Base-by-base conservation (phyloP, 768 basidiomycete genomes). In the Podaxis sp. region DNA sequence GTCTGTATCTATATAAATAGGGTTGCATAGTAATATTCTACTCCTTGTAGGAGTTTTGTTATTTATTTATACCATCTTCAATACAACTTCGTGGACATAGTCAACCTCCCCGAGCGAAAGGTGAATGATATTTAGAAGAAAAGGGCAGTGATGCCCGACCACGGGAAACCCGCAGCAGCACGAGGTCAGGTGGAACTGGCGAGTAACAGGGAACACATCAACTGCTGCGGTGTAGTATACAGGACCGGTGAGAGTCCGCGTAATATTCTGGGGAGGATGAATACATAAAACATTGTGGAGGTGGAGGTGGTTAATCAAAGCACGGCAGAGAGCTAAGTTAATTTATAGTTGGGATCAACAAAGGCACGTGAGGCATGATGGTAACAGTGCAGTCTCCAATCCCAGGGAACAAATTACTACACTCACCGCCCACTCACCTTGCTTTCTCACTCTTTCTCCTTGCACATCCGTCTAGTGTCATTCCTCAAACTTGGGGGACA, bases 401-500 rank as follows among this genome's bases (percentile, higher is more conserved):
- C 13, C 41, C 41, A n/a, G 4, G 15, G n/a, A 20, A 13, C 41
- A 44, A 20, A 17, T 20, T 20, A 15, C 41, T 3, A 44, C 41
- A 44, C 41, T 17, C 15, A 44, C 41, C 41, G 5, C n/a, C 22
- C 13, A 17, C 49, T 28, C 26, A 24, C 4, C 49, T 50, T 50
- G 20, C 12, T 28, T 17, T 28, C 26, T 28, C 49, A 28, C 56
- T 52, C 52, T 33, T 56, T 33, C 53, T 36, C 11, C 17, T 30
- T 28, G 8, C 44, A 8, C 44, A 28, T 50, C 55, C 40, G 2
- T 38, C 20, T 50, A 55, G 37, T 56, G 13, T 58, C 51, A 46
- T 60, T 53, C 57, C 40, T 60, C 51, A 44, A 53, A 46, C 65
- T 53, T 55, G 63, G 53, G 62, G 63, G 58, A 48, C 60, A 54